Base-by-base conservation (phyloP, 768 basidiomycete genomes). In the Xerocomellus amylosporus region DNA sequence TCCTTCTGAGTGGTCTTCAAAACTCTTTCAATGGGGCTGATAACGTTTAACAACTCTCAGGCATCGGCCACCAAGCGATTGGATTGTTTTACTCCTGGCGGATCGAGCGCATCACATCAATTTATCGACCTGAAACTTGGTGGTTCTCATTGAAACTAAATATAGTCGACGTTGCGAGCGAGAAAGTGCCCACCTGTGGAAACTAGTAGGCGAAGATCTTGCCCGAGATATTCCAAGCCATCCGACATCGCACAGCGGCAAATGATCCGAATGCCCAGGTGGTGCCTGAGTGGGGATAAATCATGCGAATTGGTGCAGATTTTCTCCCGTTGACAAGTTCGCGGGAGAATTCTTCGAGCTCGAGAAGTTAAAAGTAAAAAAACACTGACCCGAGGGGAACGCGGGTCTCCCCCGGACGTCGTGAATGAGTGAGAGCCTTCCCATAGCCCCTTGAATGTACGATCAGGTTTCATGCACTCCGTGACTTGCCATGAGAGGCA, bases 291-390 rank as follows among this genome's bases (percentile, higher is more conserved):
- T 20, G 38, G 48, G 15, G 15, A 24, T 39, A n/a, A 42, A 26
- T 41, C 50, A 53, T 19, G 28, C 38, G 44, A 55, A 28, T 28
- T 10, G 8, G 46, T 17, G 20, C 33, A 1, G 13, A 33, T 45
- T 50, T 59, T 53, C 58, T 24, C 58, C 20, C 48, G 8, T 31
- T 41, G 62, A 53, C 44, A 63, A 40, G 31, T 39, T 20, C 38
- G 13, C 48, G 41, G 31, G 51, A 45, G 44, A 50, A 49, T 30
- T 22, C 41, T 24, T 15, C 5, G 37, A 34, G 13, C 8, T 30
- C 28, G 19, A 19, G 17, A 17, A 45, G 38, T 37, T 24, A 2
- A 52, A 52, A 40, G 36, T 48, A 31, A 36, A 51, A 46, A 13
- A n/a, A 12, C 10, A 38, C 37, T 17, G 41, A 24, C 15, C 26